Evolutionary conservation across 495 filamentous ascomycete species (phyloP).

Genomic region (Xylaria venustula): DNA sequence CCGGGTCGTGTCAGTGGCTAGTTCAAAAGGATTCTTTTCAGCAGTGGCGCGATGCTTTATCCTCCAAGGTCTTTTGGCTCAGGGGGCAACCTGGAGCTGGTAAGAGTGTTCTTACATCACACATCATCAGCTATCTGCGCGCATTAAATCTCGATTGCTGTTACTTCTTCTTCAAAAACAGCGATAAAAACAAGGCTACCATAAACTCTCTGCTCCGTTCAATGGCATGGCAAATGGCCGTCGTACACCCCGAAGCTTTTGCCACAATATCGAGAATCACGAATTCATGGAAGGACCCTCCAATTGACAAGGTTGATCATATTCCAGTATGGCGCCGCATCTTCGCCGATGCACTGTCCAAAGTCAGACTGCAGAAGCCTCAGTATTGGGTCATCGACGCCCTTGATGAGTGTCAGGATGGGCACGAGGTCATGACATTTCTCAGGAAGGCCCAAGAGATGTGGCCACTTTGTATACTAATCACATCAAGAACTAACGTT

Average conservation of each 20-base stretch:
- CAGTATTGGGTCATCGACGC: constrained; percentile 32
- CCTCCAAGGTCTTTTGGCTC: constrained; percentile 26
- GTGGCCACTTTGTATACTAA: constrained; percentile 16
- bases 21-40: constrained; percentile 9
- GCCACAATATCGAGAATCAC: constrained; percentile 9
- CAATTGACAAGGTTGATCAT: constrained; percentile 21
- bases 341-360: constrained; percentile 20
- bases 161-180: constrained; percentile 27
- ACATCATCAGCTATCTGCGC: constrained; percentile 23
- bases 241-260: constrained; percentile 12
- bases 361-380: neutral
- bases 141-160: constrained; percentile 16
- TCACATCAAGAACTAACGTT: constrained; percentile 10
- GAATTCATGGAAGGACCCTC: neutral
- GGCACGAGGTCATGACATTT: constrained; percentile 4
- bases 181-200: neutral
- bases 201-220: constrained; percentile 19
- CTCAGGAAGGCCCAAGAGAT: constrained; percentile 11
- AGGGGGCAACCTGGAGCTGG: constrained; percentile 24
- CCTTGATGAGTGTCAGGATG: constrained; percentile 18
- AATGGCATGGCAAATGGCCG: constrained; percentile 32
- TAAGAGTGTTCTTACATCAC: constrained; percentile 27
- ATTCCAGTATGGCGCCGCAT: constrained; percentile 21
- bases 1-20: constrained; percentile 30
- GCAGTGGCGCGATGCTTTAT: constrained; percentile 13